Evolutionary conservation across 2,329 filamentous ascomycete species (phyloP).

Genomic region (Claviceps fusiformis): DNA sequence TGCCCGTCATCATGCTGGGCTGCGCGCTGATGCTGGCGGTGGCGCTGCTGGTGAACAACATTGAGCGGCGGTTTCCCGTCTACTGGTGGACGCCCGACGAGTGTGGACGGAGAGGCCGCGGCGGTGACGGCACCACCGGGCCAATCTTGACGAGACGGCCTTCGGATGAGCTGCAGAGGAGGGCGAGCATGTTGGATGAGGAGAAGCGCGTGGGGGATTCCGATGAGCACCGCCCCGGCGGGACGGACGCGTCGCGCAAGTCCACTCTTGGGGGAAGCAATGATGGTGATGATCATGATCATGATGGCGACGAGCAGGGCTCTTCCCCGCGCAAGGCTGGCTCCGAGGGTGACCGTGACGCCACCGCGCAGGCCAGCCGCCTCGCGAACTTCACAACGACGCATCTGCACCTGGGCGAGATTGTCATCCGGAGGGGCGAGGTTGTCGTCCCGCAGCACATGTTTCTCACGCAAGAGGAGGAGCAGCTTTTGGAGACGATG

Average conservation of each 20-base stretch:
- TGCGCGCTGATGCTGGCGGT: constrained; percentile 46
- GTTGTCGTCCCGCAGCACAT: constrained; percentile 22
- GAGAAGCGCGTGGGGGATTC: not conserved
- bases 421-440: constrained; percentile 22
- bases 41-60: constrained; percentile 55
- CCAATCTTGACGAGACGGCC: constrained; percentile 4
- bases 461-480: constrained; percentile 24
- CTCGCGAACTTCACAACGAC: constrained; percentile 6
- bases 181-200: constrained; percentile 3
- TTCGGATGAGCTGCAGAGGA: constrained; percentile 4
- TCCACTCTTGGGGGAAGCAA: no score
- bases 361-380: constrained; percentile 4
- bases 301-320: not conserved
- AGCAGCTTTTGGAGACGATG: constrained; percentile 21
- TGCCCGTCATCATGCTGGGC: constrained; percentile 50
- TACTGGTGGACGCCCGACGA: constrained; percentile 54
- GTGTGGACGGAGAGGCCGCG: constrained; percentile 5
- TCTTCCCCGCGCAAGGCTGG: not conserved
- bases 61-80: constrained; percentile 50
- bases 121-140: not conserved
- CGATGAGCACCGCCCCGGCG: not conserved
- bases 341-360: not conserved
- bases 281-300: not conserved
- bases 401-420: constrained; percentile 11
- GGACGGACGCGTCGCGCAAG: not conserved